phyloP scores from a whole-genome alignment of 805 yeast genomes.

The Jamesozyma spencerorum region DNA sequence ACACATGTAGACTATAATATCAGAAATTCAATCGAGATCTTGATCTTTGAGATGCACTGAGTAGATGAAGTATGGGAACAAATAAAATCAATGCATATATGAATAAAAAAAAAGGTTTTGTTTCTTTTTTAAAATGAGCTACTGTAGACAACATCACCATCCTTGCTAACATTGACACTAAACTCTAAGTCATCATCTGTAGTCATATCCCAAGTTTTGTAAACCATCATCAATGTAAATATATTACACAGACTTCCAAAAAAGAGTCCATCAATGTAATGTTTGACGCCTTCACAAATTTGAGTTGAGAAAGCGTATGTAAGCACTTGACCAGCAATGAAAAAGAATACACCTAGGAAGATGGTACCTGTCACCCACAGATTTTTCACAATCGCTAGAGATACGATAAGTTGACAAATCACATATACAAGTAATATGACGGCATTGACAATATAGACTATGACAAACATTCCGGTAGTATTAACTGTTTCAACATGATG shows the following conservation, averaged over 20 bases:
- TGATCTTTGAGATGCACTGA: too few relatives aligned
- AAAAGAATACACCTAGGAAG: slow-evolving; percentile 58
- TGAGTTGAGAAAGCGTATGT: slow-evolving; percentile 56
- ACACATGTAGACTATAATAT: too few relatives aligned
- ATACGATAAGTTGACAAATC: slow-evolving; percentile 58
- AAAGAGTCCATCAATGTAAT: slow-evolving; percentile 84
- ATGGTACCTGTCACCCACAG: slow-evolving; percentile 91
- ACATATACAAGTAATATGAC: slow-evolving; percentile 53
- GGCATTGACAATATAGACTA: slow-evolving; percentile 65
- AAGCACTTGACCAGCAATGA: slow-evolving; percentile 70
- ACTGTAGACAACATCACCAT: slow-evolving; percentile 27
- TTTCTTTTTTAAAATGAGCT: slow-evolving; percentile 1
- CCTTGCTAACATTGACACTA: slow-evolving; percentile 51
- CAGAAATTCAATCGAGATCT: too few relatives aligned
- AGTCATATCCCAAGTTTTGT: slow-evolving; percentile 93
- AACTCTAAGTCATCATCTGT: slow-evolving; percentile 93
- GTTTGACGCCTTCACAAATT: slow-evolving; percentile 66
- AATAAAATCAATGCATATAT: too few relatives aligned
- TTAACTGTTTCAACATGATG: slow-evolving; percentile 39
- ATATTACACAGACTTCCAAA: slow-evolving; percentile 75
- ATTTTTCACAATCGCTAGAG: slow-evolving; percentile 57
- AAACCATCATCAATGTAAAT: slow-evolving; percentile 86
- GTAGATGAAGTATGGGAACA: too few relatives aligned
- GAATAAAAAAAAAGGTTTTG: too few relatives aligned
- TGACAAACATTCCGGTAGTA: slow-evolving; percentile 61